A percentile compares a stretch with the other conserved stretches of the same genome.
phyloP scores from a whole-genome alignment of 805 yeast genomes.

The Suhomyces faveliae region DNA sequence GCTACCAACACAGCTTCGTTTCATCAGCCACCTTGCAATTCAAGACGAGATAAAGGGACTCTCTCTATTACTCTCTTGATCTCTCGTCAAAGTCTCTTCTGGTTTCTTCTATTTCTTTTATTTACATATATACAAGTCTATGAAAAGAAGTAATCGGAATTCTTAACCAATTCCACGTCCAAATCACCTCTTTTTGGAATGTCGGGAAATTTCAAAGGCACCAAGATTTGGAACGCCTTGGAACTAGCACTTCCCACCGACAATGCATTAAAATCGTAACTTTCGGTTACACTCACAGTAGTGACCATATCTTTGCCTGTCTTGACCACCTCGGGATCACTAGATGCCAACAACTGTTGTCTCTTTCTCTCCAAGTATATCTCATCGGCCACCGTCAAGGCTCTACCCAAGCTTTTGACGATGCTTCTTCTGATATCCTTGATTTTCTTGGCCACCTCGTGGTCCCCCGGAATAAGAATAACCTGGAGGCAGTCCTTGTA shows the following conservation, averaged over 20 bases:
- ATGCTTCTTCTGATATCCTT: slow-evolving; percentile 48
- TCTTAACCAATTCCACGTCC: slow-evolving; percentile 68
- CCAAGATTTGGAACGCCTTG: slow-evolving; percentile 46
- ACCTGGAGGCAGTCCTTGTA: slow-evolving; percentile 70
- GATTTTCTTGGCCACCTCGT: slow-evolving; percentile 53
- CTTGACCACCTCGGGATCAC: slow-evolving; percentile 46
- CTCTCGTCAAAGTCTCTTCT: neutral
- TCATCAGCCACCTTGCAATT: too few species aligned
- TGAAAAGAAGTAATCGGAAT: slow-evolving; percentile 78
- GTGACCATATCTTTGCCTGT: slow-evolving; percentile 61
- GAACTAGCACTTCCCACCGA: slow-evolving; percentile 21
- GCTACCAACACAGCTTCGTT: too few species aligned
- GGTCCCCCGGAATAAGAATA: slow-evolving; percentile 50
- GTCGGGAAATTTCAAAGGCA: slow-evolving; percentile 67
- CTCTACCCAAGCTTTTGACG: slow-evolving; percentile 50
- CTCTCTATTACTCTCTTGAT: neutral
- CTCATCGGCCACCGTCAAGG: slow-evolving; percentile 69
- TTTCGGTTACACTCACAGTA: slow-evolving; percentile 58
- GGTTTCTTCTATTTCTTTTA: neutral
- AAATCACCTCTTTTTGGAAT: slow-evolving; percentile 82
- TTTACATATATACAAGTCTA: slow-evolving; percentile 9
- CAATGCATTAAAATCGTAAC: slow-evolving; percentile 25
- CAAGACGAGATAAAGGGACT: too few species aligned
- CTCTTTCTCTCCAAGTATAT: slow-evolving; percentile 67
- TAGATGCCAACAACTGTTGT: slow-evolving; percentile 51